Conservation (phyloP, 495 filamentous ascomycete genomes). For the Neurospora sp. region DNA sequence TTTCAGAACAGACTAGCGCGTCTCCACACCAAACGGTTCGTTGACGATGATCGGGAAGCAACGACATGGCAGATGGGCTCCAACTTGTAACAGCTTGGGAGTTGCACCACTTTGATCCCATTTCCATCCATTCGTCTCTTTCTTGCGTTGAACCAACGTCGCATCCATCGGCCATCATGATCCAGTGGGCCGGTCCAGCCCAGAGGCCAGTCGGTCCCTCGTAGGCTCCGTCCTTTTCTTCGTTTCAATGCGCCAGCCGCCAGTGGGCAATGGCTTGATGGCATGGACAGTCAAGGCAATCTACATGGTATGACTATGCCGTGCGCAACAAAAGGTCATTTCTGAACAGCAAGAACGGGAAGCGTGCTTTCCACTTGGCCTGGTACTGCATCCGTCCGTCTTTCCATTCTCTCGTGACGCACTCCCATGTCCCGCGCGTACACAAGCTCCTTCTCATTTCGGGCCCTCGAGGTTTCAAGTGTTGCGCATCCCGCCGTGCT, state of each 20-base stretch:
- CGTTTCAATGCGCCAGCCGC: neutral
- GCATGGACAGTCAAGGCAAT: neutral
- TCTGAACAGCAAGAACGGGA: neutral
- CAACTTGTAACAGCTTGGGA: neutral
- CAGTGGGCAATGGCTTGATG: neutral
- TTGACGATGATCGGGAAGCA: neutral
- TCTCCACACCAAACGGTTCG: neutral
- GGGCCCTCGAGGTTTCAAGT: neutral
- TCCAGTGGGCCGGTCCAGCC: neutral
- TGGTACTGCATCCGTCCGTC: neutral
- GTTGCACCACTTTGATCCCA: neutral
- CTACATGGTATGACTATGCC: neutral
- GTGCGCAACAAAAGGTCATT: neutral
- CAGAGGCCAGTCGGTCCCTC: neutral
- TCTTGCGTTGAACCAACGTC: neutral
- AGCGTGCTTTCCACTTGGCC: neutral
- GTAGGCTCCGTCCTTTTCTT: neutral
- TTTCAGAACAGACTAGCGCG: neutral
- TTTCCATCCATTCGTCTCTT: neutral
- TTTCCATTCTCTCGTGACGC: neutral
- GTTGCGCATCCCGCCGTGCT: neutral
- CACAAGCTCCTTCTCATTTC: neutral
- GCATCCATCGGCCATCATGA: neutral
- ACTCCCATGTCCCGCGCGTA: neutral
- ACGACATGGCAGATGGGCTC: neutral